Conservation (phyloP, 2,329 filamentous ascomycete species). For the Apiospora hydei region DNA sequence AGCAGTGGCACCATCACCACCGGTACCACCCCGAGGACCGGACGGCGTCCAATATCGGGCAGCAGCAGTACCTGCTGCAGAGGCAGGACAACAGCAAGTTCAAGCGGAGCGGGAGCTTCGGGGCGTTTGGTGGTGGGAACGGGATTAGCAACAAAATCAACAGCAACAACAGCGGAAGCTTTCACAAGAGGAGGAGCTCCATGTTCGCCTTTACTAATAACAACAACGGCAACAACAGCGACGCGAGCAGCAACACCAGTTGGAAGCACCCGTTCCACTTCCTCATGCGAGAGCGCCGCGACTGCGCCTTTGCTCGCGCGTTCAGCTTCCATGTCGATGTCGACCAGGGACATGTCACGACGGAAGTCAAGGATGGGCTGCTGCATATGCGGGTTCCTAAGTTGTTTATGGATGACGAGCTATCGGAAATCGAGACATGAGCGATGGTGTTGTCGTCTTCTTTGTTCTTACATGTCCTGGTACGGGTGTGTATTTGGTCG, state of each 20-base stretch:
- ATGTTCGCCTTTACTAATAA: background rate
- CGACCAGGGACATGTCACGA: background rate
- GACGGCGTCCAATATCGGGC: background rate
- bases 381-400: background rate
- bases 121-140: background rate
- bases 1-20: constrained; percentile 8
- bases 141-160: background rate
- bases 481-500: background rate
- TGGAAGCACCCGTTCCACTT: constrained; percentile 9
- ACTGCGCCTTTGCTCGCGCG: constrained; percentile 2
- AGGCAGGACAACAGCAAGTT: background rate
- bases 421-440: background rate
- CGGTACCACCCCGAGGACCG: constrained; percentile 4
- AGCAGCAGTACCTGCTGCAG: background rate
- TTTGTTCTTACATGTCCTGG: background rate
- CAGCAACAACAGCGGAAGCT: background rate
- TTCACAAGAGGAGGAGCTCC: constrained; percentile 10
- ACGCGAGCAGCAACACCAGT: background rate
- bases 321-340: constrained; percentile 5
- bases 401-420: constrained; percentile 1
- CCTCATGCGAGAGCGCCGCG: constrained; percentile 6
- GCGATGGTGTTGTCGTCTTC: background rate
- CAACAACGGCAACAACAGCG: background rate
- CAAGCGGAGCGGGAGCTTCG: constrained; percentile 7
- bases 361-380: background rate